phyloP scores from a whole-genome alignment of 176 grass and related monocot genomes.

The Miscanthus lutarioriparius region DNA sequence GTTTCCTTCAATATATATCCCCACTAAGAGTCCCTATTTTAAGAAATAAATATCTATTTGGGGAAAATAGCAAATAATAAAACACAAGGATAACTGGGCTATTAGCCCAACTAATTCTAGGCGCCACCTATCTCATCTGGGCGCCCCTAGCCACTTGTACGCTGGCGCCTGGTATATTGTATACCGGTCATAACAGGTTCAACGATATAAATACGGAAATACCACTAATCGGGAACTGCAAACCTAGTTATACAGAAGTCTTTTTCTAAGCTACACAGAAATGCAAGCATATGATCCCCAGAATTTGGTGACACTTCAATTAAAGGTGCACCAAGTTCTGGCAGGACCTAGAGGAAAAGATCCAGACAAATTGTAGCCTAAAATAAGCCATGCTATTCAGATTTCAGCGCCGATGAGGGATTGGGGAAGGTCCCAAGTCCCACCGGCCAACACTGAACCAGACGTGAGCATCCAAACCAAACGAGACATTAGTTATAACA shows the following conservation, averaged over 20 bases:
- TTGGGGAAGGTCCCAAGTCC: background rate
- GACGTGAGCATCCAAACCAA: background rate
- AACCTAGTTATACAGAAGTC: background rate
- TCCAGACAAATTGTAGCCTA: background rate
- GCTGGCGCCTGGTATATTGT: too few species aligned
- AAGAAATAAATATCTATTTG: too few species aligned
- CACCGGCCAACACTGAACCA: background rate
- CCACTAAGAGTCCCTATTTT: too few species aligned
- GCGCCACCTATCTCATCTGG: too few species aligned
- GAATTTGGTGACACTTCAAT: background rate
- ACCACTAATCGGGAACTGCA: background rate
- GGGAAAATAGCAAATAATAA: too few species aligned
- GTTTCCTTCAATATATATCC: too few species aligned
- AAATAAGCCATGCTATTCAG: background rate
- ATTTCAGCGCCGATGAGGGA: background rate
- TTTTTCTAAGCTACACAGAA: background rate
- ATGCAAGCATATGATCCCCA: background rate
- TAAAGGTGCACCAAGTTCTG: background rate
- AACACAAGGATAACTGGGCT: too few species aligned
- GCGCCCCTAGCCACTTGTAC: too few species aligned
- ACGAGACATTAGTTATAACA: background rate
- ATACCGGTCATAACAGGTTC: too few species aligned
- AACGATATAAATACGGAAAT: too few species aligned
- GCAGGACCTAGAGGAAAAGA: background rate
- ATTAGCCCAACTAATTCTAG: too few species aligned